These are phyloP conservation scores for Trifolium pratense DNA, from an alignment of 306 rosid species.

Conservation along the genomic window DNA sequence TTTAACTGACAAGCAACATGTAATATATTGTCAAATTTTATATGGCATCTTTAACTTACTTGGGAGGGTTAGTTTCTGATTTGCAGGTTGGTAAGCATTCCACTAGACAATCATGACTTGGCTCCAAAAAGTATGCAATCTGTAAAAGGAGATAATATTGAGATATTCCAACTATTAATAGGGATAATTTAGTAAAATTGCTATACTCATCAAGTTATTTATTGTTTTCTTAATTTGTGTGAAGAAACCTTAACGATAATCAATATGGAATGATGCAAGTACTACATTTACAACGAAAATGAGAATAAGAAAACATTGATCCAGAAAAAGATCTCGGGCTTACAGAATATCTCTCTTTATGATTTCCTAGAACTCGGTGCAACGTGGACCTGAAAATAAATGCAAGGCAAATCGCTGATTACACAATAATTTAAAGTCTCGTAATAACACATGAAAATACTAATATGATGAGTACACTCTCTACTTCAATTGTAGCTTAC, in stretches of 20 bases:
- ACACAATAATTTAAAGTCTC: not conserved
- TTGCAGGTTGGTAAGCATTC: slow-evolving; percentile 92
- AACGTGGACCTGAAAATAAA: slow-evolving; percentile 78
- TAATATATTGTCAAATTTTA: not conserved
- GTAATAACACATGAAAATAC: not conserved
- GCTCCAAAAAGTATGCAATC: slow-evolving; percentile 89
- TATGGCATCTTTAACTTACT: slow-evolving; percentile 55
- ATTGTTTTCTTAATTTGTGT: not conserved
- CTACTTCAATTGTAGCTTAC: not conserved
- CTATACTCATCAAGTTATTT: not conserved
- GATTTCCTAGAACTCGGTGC: slow-evolving; percentile 87
- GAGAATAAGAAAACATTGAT: not conserved
- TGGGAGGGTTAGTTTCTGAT: slow-evolving; percentile 81
- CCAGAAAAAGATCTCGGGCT: slow-evolving; percentile 33
- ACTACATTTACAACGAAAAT: slow-evolving; percentile 1
- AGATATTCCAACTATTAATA: not conserved
- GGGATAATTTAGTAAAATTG: not conserved
- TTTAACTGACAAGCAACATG: too few species aligned
- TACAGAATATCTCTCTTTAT: slow-evolving; percentile 90
- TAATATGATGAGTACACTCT: not conserved
- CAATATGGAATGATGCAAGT: not conserved
- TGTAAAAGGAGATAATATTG: slow-evolving; percentile 45
- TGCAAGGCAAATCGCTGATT: slow-evolving; percentile 28
- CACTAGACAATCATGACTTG: slow-evolving; percentile 79
- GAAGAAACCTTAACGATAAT: not conserved